Evolutionary conservation across 2,329 filamentous ascomycete genomes (phyloP).

Genomic region (Botrytis deweyae): DNA sequence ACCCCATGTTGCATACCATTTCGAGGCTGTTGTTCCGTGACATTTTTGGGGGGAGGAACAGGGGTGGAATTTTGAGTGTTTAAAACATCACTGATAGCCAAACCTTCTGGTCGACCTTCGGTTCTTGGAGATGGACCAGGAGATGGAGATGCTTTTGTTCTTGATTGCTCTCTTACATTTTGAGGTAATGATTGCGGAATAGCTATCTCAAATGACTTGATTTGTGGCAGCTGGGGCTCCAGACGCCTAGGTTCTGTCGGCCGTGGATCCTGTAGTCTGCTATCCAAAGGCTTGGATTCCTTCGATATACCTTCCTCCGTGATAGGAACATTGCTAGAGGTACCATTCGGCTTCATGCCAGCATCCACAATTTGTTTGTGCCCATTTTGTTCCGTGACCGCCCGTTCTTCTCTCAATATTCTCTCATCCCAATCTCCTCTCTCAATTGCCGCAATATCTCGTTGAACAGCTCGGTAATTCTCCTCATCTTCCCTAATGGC

Average conservation of each 20-base stretch:
- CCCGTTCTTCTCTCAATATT: conserved; percentile 30
- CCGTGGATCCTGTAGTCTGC: conserved; percentile 17
- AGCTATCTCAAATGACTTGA: conserved; percentile 17
- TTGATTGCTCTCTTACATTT: conserved; percentile 17
- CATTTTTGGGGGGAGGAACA: conserved; percentile 22
- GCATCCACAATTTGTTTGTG: not conserved
- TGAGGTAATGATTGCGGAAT: conserved; percentile 18
- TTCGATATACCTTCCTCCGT: conserved; percentile 14
- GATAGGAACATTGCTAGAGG: conserved; percentile 3
- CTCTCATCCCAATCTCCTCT: conserved; percentile 54
- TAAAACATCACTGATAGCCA: conserved; percentile 34
- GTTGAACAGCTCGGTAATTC: conserved; percentile 60
- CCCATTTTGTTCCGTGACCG: conserved; percentile 16
- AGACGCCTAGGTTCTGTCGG: conserved; percentile 21
- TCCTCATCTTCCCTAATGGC: conserved; percentile 75
- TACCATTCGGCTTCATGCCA: conserved; percentile 3
- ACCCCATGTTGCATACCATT: conserved; percentile 23
- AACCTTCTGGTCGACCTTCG: conserved; percentile 31
- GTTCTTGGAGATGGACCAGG: conserved; percentile 27
- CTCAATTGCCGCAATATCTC: conserved; percentile 69
- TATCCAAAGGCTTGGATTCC: conserved; percentile 22
- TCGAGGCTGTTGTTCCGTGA: conserved; percentile 22
- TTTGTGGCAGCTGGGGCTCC: conserved; percentile 20
- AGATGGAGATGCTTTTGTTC: conserved; percentile 23
- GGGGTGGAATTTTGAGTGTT: conserved; percentile 30